Evolutionary conservation across 176 grass and related monocot species (phyloP).

Genomic region (Oropetium thomaeum): DNA sequence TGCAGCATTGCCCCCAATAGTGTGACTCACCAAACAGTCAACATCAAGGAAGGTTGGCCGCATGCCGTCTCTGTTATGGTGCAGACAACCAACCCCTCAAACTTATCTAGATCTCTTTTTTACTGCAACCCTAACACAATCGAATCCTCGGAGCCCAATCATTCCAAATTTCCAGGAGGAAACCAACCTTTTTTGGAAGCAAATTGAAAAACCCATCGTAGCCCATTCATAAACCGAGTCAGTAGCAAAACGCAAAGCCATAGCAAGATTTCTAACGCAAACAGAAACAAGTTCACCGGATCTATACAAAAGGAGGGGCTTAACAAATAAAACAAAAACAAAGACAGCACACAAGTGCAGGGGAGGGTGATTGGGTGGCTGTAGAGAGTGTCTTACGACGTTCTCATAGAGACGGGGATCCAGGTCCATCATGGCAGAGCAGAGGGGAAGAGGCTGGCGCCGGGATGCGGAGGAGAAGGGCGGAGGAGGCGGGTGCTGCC

Average conservation of each 20-base stretch:
- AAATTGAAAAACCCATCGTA: not conserved
- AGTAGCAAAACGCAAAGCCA: not conserved
- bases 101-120: not conserved
- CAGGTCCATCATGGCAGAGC: conserved; percentile 65
- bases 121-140: conserved; percentile 25
- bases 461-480: conserved; percentile 16
- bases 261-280: not conserved
- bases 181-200: not conserved
- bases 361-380: not conserved
- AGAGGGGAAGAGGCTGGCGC: conserved; percentile 6
- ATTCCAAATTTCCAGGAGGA: not conserved
- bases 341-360: not conserved
- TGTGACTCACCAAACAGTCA: not conserved
- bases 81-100: not conserved
- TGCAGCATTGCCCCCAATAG: not conserved
- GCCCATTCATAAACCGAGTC: not conserved
- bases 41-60: not conserved
- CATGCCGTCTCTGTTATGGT: not conserved
- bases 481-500: not conserved
- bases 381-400: conserved; percentile 44
- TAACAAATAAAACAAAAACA: not conserved
- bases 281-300: not conserved
- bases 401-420: conserved; percentile 78
- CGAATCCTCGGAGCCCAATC: not conserved
- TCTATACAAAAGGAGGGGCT: not conserved